Evolutionary conservation across 2,329 filamentous ascomycete species (phyloP), one percentile per base, ranked within the genome.

Genomic region (Fusarium marasasianum): DNA sequence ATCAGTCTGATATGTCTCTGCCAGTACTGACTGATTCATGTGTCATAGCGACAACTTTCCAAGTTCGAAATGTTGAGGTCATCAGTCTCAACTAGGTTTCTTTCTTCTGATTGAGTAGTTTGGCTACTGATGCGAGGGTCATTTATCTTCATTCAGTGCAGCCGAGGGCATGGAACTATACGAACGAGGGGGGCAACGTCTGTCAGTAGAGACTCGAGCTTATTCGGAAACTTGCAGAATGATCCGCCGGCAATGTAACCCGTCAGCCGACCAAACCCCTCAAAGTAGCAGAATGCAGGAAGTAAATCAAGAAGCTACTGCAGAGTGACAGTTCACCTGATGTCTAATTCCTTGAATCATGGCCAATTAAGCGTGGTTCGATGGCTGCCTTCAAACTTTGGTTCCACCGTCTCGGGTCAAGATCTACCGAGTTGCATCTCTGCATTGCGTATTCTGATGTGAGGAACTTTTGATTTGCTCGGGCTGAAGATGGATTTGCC

Each of bases 11-110:
- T 6, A 29, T 13, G 14, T 12, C 18, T 17, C 8, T 14, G 4
- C 3, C 3, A 17, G 11, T 31, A 15, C 61, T 71, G 4, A 15
- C 61, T 71, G 4, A 73, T 11, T 4, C 17, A 3, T 15, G 8
- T 2, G 11, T 24, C 5, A 55, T 6, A 73, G 71, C 43, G 4
- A 73, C 71, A 4, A 71, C 71, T 13, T 73, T 71, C 4, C 43
- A 74, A 12, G 56, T 74, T 12, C 53, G 71, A n/a, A 73, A 72
- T 11, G 68, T 75, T 0, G 72, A 72, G 15, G 72, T 74, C 1
- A 43, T 75, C 6, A 75, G 57, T n/a, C 61, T 72, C n/a, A 75
- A 74, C 47, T 72, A 51, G 37, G 11, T 4, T 18, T 20, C 12
- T 18, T n/a, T n/a, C 29, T 13, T 24, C 14, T 4, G 17, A 24